A percentile compares a stretch with the other conserved stretches of the same genome.
These are phyloP conservation scores for Fraxinus dipetala DNA, from an alignment of 305 asterid genomes.

Conservation along the genomic window DNA sequence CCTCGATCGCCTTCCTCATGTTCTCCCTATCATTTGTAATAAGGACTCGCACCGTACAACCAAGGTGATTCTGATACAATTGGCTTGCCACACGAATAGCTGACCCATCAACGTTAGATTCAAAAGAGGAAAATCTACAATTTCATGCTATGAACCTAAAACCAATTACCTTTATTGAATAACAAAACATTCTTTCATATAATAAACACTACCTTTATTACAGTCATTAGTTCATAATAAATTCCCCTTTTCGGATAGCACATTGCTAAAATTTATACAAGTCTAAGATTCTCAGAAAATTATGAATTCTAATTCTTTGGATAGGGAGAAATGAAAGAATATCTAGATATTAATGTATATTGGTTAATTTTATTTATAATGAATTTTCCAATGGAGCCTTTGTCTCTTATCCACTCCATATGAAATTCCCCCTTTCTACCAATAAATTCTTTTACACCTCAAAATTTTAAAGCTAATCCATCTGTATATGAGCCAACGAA, in stretches of 20 bases:
- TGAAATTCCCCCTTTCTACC: neutral
- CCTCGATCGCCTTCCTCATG: conserved; percentile 72
- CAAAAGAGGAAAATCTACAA: conserved; percentile 19
- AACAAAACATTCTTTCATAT: conserved; percentile 3
- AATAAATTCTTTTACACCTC: neutral
- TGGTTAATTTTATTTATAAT: neutral
- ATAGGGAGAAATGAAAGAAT: neutral
- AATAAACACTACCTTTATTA: neutral
- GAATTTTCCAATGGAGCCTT: neutral
- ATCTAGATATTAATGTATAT: neutral
- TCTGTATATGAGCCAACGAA: neutral
- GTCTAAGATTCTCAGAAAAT: neutral
- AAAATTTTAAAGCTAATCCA: neutral
- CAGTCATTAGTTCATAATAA: neutral
- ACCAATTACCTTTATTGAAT: neutral
- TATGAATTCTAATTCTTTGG: neutral
- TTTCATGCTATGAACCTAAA: neutral
- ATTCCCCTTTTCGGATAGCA: neutral
- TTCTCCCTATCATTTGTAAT: conserved; percentile 89
- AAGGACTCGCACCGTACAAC: conserved; percentile 51
- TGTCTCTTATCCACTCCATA: neutral
- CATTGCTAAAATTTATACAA: neutral
- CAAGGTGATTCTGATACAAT: conserved; percentile 95
- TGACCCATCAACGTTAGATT: conserved; percentile 37
- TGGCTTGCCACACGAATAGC: conserved; percentile 88